phyloP scores from a whole-genome alignment of 257 asterid species.

The Nicotiana tomentosiformis region DNA sequence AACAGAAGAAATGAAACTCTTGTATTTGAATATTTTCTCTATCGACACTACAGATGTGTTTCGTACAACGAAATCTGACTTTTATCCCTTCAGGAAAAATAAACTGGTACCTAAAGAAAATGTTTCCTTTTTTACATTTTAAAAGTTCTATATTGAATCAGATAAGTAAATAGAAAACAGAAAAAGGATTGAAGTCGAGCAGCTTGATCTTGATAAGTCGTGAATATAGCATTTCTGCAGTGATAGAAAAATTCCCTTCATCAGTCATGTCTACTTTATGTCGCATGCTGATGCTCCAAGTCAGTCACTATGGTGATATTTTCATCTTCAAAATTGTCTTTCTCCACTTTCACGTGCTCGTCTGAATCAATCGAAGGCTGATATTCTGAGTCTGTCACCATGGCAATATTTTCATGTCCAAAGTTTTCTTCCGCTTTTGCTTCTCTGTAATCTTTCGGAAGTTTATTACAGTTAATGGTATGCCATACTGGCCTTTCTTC shows the following conservation, averaged over 20 bases:
- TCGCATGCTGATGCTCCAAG: conserved; percentile 28
- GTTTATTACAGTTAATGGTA: conserved; percentile 76
- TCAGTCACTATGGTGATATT: conserved; percentile 57
- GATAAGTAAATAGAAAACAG: neutral
- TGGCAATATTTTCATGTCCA: conserved; percentile 46
- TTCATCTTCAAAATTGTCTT: conserved; percentile 29
- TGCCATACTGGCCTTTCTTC: conserved; percentile 86
- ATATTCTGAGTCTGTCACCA: conserved; percentile 41
- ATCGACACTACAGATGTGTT: neutral
- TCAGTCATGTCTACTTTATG: conserved; percentile 1
- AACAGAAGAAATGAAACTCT: neutral
- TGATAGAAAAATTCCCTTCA: neutral
- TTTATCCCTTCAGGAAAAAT: neutral
- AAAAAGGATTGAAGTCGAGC: neutral
- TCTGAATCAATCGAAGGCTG: conserved; percentile 41
- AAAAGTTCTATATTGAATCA: neutral
- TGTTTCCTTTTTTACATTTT: neutral
- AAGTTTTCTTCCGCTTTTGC: conserved; percentile 24
- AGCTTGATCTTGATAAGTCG: neutral
- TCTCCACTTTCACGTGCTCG: conserved; percentile 13
- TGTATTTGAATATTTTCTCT: neutral
- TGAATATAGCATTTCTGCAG: neutral
- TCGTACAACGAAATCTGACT: neutral
- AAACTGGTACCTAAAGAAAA: no score
- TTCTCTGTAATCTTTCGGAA: conserved; percentile 48